Evolutionary conservation across 768 basidiomycete species (phyloP), one percentile per base, ranked within the genome.

Genomic region (Lentinula sp.): DNA sequence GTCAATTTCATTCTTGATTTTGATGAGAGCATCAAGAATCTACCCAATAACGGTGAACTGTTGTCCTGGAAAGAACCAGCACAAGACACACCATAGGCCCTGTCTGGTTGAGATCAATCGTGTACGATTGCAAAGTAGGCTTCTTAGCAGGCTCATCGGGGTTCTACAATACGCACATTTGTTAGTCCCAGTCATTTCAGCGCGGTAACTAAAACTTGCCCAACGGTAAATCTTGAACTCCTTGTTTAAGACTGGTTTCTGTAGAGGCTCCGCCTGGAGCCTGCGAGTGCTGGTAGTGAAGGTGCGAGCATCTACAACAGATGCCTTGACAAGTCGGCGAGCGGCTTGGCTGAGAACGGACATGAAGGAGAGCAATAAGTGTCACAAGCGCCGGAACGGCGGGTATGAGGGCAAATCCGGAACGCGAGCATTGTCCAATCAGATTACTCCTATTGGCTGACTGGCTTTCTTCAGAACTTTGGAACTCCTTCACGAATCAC

Each of bases 221-320:
- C 97, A 99, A 73, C 97, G 91, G 79, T 99, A 99, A 66, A 99
- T 95, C 82, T 95, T 92, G 82, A 99, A 98, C 74, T 95, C 90
- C 79, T 98, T 98, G 68, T 88, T 79, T 66, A 90, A 70, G 16
- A 84, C 83, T 0, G 86, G 84, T 72, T 90, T 91, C 76, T 87
- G 78, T 1, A 83, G 81, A 23, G 82, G 62, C 0, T 65, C 63
- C 5, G 79, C 79, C 69, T 79, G 80, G 32, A 53, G 51, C 49
- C 71, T 71, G 61, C 63, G 43, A 0, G 68, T 61, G 1, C 73
- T 72, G 4, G 76, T 68, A 1, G 70, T 15, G 50, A 78, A 78
- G 1, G 73, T 46, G 57, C 76, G 76, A 33, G 53, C 20, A 33
- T 54, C 35, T 2, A 35, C 6, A 23, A 54, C 23, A 32, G 46